A percentile compares a stretch with the other conserved stretches of the same genome.
phyloP scores from a whole-genome alignment of 768 basidiomycete genomes.

The Termitomyces sp. region DNA sequence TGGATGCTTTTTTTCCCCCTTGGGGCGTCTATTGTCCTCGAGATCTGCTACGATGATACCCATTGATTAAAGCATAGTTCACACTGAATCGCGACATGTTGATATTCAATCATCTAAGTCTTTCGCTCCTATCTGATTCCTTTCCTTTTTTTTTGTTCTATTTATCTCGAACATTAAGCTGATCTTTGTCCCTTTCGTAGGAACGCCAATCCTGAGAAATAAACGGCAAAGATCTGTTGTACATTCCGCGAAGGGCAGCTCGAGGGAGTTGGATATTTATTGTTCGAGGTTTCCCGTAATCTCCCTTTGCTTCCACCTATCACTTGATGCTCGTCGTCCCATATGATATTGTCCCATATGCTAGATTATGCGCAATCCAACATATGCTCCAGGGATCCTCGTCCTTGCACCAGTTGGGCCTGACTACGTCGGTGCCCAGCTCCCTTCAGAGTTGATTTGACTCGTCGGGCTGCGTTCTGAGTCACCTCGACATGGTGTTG shows the following conservation, averaged over 20 bases:
- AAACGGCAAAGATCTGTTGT: slow-evolving; percentile 20
- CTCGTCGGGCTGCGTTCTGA: slow-evolving; percentile 9
- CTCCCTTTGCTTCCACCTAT: neutral
- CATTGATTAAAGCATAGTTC: slow-evolving; percentile 79
- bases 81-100: slow-evolving; percentile 84
- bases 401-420: slow-evolving; percentile 7
- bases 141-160: slow-evolving; percentile 9
- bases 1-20: neutral
- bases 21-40: neutral
- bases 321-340: neutral
- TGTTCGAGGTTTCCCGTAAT: slow-evolving; percentile 1
- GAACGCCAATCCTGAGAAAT: slow-evolving; percentile 68
- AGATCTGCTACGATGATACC: slow-evolving; percentile 44
- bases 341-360: slow-evolving; percentile 8
- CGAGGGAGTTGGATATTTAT: slow-evolving; percentile 1
- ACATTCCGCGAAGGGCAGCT: neutral
- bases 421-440: neutral
- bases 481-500: slow-evolving; percentile 9
- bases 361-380: slow-evolving; percentile 16
- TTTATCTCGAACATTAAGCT: slow-evolving; percentile 4
- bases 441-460: slow-evolving; percentile 4
- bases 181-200: slow-evolving; percentile 29
- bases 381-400: slow-evolving; percentile 12
- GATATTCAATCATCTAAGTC: slow-evolving; percentile 85
- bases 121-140: slow-evolving; percentile 99